Base-by-base conservation (phyloP, 2,329 filamentous ascomycete species). In the Colletotrichum liriopes region DNA sequence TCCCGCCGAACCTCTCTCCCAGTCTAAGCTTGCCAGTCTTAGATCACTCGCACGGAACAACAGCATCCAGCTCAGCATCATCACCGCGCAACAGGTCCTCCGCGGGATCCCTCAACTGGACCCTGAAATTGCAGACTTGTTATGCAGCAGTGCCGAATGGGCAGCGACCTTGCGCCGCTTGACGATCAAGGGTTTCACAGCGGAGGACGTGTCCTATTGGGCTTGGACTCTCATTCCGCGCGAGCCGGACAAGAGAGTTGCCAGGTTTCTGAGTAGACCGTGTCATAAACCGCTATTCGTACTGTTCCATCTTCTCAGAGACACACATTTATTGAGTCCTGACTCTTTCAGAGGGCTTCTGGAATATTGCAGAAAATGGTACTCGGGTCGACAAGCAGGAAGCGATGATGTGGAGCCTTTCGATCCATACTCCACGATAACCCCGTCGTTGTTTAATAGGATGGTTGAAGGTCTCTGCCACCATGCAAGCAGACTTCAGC, bases 401-500 rank as follows among this genome's bases (percentile, higher is more conserved):
- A 18, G 9, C 16, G 5, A 49, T 47, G 1, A 16, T 16, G 26
- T 5, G 11, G 14, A 47, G 43, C 14, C 37, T 39, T 16, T 51
- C 55, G 35, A 1, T 20, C 43, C 20, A 35, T 39, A 35, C 20
- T 59, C 45, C 3, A 29, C 29, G n/a, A 35, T 69, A 49, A 23
- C 14, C 35, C 43, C 60, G 39, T 9, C 1, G 14, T 12, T 67
- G 18, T 71, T 73, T 26, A 11, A 51, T 29, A 52, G 45, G 12
- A 8, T 72, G 11, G 51, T 72, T 5, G 12, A n/a, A 3, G 26
- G 35, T 20, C 29, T 75, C 3, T 32, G 64, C 32, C 20, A 16
- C 20, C 73, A 73, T 29, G 69, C 67, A 26, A 73, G 75, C 32
- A 74, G 75, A 8, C 39, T 79, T 32, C 78, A 77, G 74, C 81